Conservation (phyloP, 768 basidiomycete species). For the Mrakia hoshinonis region DNA sequence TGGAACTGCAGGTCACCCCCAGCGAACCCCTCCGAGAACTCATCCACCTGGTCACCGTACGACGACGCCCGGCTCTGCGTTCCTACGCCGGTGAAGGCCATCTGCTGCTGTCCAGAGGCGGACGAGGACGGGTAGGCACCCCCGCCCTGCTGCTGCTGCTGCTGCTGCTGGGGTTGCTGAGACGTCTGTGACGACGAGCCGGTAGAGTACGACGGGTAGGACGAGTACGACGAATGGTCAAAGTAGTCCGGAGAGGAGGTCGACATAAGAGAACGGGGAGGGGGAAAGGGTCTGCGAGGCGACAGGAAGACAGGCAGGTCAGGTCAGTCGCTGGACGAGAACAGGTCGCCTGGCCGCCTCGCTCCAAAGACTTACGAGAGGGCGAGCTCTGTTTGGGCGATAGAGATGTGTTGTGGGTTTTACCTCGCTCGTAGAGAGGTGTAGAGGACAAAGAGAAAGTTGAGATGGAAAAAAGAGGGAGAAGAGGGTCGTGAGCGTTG, state of each 20-base stretch:
- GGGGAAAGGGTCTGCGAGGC: too few species aligned
- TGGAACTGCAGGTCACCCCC: slow-evolving; percentile 13
- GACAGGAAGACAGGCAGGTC: too few species aligned
- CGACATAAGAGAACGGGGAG: neutral
- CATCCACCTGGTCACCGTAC: neutral
- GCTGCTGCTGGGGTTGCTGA: neutral
- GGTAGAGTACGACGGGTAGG: neutral
- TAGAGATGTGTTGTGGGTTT: too few species aligned
- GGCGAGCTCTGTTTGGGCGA: too few species aligned
- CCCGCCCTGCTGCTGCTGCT: neutral
- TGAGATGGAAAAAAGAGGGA: too few species aligned
- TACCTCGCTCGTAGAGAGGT: too few species aligned
- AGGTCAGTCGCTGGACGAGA: too few species aligned
- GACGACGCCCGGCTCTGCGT: neutral
- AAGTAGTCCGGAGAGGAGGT: neutral
- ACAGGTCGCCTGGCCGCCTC: too few species aligned
- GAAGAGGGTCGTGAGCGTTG: too few species aligned
- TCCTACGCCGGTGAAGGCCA: neutral
- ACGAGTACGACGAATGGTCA: neutral
- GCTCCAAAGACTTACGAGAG: too few species aligned
- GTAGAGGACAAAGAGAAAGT: too few species aligned
- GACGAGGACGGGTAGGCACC: neutral
- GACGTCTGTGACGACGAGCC: neutral
- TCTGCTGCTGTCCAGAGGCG: neutral
- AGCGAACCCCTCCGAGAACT: neutral